Percentiles rank a stretch among this genome's conserved stretches.
Conservation (phyloP, 805 yeast species). For the Candida anglica region DNA sequence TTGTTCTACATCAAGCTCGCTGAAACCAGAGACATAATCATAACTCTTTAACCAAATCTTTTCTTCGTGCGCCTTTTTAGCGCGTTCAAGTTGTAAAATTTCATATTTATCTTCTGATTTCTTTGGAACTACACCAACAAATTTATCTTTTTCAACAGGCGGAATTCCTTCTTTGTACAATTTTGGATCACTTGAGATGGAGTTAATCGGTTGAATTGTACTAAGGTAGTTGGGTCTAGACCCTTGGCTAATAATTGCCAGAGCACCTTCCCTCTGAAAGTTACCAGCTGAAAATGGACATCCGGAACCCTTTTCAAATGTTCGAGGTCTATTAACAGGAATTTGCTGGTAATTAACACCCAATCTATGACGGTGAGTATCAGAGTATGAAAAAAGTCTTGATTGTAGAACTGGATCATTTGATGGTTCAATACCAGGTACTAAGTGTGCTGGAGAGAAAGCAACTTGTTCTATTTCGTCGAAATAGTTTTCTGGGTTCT, state of each 20-base stretch:
- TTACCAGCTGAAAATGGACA: slow-evolving; percentile 24
- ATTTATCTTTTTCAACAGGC: slow-evolving; percentile 19
- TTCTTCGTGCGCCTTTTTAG: slow-evolving; percentile 31
- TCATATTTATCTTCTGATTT: slow-evolving; percentile 19
- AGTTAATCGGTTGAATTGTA: slow-evolving; percentile 28
- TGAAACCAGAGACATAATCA: slow-evolving; percentile 35
- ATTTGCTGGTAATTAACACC: slow-evolving; percentile 66
- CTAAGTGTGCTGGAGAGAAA: slow-evolving; percentile 80
- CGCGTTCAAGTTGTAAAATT: slow-evolving; percentile 22
- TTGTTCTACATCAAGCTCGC: slow-evolving; percentile 44
- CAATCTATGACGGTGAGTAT: slow-evolving; percentile 80
- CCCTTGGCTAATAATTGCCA: slow-evolving; percentile 31
- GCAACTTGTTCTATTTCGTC: slow-evolving; percentile 75
- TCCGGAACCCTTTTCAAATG: slow-evolving; percentile 17
- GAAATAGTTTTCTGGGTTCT: slow-evolving; percentile 50
- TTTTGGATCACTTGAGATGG: slow-evolving; percentile 15
- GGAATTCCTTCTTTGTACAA: slow-evolving; percentile 15
- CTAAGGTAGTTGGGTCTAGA: slow-evolving; percentile 50
- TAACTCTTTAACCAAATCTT: slow-evolving; percentile 31
- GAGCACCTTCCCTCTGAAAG: slow-evolving; percentile 19
- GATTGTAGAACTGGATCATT: slow-evolving; percentile 84
- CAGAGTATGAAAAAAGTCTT: slow-evolving; percentile 78
- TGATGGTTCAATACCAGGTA: slow-evolving; percentile 77
- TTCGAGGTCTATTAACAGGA: slow-evolving; percentile 53
- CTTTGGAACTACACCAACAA: slow-evolving; percentile 27